Base-by-base conservation (phyloP, 192 early-diverging fungal genomes). In the Backusella morwellensis region DNA sequence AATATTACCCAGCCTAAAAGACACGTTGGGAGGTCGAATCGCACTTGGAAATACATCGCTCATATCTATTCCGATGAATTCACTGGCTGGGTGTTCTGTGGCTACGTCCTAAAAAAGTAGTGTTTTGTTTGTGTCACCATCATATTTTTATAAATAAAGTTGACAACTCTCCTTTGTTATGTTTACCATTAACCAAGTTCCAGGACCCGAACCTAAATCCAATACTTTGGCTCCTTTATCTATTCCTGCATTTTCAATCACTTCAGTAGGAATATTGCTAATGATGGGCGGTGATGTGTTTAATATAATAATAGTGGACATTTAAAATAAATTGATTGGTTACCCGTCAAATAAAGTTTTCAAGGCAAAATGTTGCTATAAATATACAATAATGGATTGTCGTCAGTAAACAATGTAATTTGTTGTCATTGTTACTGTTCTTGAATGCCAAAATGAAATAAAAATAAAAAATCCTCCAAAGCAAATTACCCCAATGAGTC, bases 61-160 rank as follows among this genome's bases (percentile, higher is more conserved):
- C 44, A 81, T 72, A 52, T 82, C 81, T 1, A 79, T 41, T n/a
- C 81, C 81, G 11, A 52, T 67, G 41, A 79, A 82, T 11, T 82
- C 36, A 52, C 69, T 68, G 68, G 54, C 47, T 15, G 77, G 81
- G 35, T 73, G 75, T 72, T 79, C 74, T 40, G 50, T 71, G 1
- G 81, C 77, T 41, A 76, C 66, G 38, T 82, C 81, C 69, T 76
- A 76, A 9, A n/a, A 50, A 8, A 23, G 17, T 0, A 19, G 17
- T 44, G 12, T 17, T 44, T 44, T 35, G 14, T 56, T 36, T 11
- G 38, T 52, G n/a, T 23, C 36, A 50, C 38, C 11, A 47, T 72
- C 6, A 17, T 3, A 29, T 44, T 12, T 47, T 52, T 21, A 72
- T 47, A 35, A 35, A 73, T 11, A 36, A 17, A 59, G 15, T 32